A percentile compares a stretch with the other conserved stretches of the same genome.
Evolutionary conservation across 2,329 filamentous ascomycete species (phyloP).

Genomic region (Penicillium polonicum): DNA sequence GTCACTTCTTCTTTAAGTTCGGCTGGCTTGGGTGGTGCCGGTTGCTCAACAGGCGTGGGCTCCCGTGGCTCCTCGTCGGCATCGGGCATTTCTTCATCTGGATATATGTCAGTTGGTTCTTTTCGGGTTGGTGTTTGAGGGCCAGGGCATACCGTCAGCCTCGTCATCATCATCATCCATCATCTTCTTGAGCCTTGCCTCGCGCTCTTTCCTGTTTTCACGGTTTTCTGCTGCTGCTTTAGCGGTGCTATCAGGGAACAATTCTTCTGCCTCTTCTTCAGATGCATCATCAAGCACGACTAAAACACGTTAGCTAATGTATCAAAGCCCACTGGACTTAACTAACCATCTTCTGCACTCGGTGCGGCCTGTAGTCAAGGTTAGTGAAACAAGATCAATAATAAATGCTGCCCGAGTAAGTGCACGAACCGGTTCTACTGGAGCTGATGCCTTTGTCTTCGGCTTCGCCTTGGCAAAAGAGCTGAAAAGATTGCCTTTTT

Average conservation of each 20-base stretch:
- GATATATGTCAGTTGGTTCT: conserved; percentile 21
- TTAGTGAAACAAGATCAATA: not conserved
- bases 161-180: conserved; percentile 61
- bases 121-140: conserved; percentile 39
- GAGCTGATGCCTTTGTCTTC: conserved; percentile 51
- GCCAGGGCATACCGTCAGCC: conserved; percentile 24
- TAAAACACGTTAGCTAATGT: conserved; percentile 35
- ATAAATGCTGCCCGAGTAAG: not conserved
- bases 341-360: conserved; percentile 50
- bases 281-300: conserved; percentile 55
- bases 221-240: conserved; percentile 37
- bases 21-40: conserved; percentile 44
- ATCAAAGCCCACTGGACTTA: not conserved
- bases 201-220: conserved; percentile 60
- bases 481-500: conserved; percentile 68
- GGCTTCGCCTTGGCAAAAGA: conserved; percentile 72
- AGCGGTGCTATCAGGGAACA: conserved; percentile 45
- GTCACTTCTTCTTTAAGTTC: conserved; percentile 53
- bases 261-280: conserved; percentile 56
- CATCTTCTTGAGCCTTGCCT: conserved; percentile 68
- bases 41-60: conserved; percentile 37
- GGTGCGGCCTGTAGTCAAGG: not conserved
- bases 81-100: conserved; percentile 61
- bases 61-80: conserved; percentile 45
- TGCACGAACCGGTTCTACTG: conserved; percentile 34